A percentile compares a stretch with the other conserved stretches of the same genome.
Conservation (phyloP, 2,329 filamentous ascomycete genomes). For the Colletotrichum cereale region DNA sequence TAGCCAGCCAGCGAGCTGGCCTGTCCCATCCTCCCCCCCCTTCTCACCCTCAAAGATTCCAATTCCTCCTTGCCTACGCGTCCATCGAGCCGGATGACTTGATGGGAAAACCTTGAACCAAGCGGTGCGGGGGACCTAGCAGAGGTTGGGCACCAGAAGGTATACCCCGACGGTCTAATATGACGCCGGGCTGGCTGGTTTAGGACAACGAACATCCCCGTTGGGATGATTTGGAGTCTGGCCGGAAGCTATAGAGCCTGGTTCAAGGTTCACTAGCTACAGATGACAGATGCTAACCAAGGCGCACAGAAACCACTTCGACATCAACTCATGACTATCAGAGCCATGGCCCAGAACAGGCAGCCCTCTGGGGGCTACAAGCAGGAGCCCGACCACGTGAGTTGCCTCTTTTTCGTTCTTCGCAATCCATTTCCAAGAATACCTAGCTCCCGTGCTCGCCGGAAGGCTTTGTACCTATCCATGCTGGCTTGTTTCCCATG, state of each 20-base stretch:
- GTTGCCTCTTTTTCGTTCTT: slow-evolving; percentile 40
- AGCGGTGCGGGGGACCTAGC: slow-evolving; percentile 27
- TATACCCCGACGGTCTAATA: slow-evolving; percentile 17
- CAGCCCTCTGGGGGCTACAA: slow-evolving; percentile 45
- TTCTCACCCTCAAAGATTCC: neutral
- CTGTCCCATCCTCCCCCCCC: neutral
- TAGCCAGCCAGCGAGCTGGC: neutral
- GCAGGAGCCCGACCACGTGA: slow-evolving; percentile 49
- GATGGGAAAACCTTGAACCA: slow-evolving; percentile 28
- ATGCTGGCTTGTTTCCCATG: neutral
- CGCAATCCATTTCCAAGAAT: slow-evolving; percentile 1
- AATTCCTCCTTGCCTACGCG: slow-evolving; percentile 10
- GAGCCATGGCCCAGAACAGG: slow-evolving; percentile 43
- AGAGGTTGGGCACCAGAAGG: slow-evolving; percentile 25
- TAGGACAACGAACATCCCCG: slow-evolving; percentile 38
- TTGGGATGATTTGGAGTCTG: slow-evolving; percentile 28
- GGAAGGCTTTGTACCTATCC: slow-evolving; percentile 10
- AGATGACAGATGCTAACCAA: slow-evolving; percentile 42
- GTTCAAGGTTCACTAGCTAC: slow-evolving; percentile 40
- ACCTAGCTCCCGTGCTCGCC: slow-evolving; percentile 8
- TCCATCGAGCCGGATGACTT: slow-evolving; percentile 12
- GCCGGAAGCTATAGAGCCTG: slow-evolving; percentile 14
- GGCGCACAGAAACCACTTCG: slow-evolving; percentile 33
- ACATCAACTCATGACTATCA: slow-evolving; percentile 42
- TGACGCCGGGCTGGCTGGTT: slow-evolving; percentile 22